Percentiles rank a stretch among this genome's conserved stretches.
Evolutionary conservation across 306 rosid genomes (phyloP).

Genomic region (Quercus aquifolioides): DNA sequence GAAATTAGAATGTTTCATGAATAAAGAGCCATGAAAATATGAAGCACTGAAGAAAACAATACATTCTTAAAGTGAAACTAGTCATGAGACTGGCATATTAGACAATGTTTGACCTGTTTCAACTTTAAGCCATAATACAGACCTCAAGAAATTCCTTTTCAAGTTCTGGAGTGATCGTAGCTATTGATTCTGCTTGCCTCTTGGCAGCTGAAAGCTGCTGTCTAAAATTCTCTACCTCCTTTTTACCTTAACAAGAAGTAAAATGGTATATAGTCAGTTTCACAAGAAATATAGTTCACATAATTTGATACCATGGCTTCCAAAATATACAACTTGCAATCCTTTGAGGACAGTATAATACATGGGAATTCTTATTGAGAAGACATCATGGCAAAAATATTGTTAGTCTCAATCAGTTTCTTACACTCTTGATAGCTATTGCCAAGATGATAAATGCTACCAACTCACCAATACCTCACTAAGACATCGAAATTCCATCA

Average conservation of each 20-base stretch:
- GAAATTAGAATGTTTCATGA: conserved; percentile 1
- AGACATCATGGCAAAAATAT: background rate
- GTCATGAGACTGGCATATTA: background rate
- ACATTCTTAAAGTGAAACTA: too few species aligned
- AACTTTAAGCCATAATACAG: conserved; percentile 15
- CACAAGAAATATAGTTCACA: background rate
- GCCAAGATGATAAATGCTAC: background rate
- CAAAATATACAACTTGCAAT: background rate
- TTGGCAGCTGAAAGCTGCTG: conserved; percentile 52
- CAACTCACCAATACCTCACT: background rate
- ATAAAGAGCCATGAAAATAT: background rate
- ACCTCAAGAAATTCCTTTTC: conserved; percentile 89
- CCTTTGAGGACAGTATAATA: background rate
- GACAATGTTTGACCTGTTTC: background rate
- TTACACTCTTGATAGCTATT: background rate
- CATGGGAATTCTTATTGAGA: background rate
- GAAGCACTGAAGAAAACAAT: background rate
- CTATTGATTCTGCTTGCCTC: conserved; percentile 73
- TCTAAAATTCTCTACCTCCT: conserved; percentile 48
- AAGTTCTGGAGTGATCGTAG: conserved; percentile 63
- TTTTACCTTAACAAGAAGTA: conserved; percentile 56
- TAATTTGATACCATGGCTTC: background rate
- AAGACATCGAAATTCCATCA: background rate
- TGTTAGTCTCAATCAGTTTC: background rate
- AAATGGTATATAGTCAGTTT: conserved; percentile 1